Base-by-base conservation (phyloP, 352 stramenopile genomes). In the Globisporangium spiculum region DNA sequence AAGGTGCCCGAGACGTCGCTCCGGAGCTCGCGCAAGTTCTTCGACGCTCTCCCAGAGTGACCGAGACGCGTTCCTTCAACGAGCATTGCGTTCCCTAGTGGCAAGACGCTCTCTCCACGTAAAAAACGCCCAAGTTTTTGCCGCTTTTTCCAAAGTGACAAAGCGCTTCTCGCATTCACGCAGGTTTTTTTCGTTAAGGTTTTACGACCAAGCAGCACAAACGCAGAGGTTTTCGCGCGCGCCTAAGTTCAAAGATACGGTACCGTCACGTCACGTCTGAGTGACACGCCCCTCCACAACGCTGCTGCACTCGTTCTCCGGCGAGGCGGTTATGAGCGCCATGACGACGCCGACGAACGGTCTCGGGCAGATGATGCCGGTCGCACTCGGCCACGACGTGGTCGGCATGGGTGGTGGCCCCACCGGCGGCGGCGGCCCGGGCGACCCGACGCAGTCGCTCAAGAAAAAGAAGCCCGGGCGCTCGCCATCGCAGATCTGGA, bases 401-500 rank as follows among this genome's bases (percentile, higher is more conserved):
- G 52, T 67, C 8, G 38, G 52, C 18, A 32, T 68, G 24, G 41
- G 41, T 34, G 30, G 41, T 32, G 30, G 46, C 30, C 44, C 44
- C 44, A 56, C 20, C 41, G n/a, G 18, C 16, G 44, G 24, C 26
- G 16, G n/a, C 18, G 56, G 52, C 55, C 9, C 16, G 4, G 16
- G 55, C 18, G 46, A 66, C 26, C 30, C 38, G 10, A 57, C 63
- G 20, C 48, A 62, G 22, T 52, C 64, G 34, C 70, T 78, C 22
- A 91, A 90, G 74, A 94, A 94, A 72, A 94, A 94, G 72, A 90
- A 90, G 38, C 78, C 82, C 22, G 82, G 82, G 0, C 74, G 82
- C n/a, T 85, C 78, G 7, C 82, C 80, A 10, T 89, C 80, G 62
- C 76, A 82, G 75, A 94, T 94, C 60, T 94, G 86, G 86, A 76